Conservation (phyloP, 306 rosid genomes). For the Pyrus pyrifolia region DNA sequence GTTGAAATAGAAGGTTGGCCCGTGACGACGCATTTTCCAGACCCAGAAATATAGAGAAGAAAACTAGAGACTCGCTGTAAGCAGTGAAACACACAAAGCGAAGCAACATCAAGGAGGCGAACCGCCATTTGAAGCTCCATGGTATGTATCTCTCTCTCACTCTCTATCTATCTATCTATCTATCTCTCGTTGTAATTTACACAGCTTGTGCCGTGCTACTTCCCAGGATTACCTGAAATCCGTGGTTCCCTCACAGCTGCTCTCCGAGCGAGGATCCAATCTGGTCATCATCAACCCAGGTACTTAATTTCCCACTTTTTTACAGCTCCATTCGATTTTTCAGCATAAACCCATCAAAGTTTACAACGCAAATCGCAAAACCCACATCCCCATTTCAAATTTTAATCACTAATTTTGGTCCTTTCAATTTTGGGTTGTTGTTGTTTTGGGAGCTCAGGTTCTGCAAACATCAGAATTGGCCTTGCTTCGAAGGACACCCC, state of each 20-base stretch:
- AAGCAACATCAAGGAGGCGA: background rate
- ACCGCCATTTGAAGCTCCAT: background rate
- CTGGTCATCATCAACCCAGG: constrained; percentile 90
- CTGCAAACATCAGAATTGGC: constrained; percentile 80
- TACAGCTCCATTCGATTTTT: background rate
- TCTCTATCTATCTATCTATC: background rate
- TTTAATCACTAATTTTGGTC: constrained; percentile 8
- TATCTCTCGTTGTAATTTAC: no score
- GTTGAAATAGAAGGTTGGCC: background rate
- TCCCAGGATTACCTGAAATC: constrained; percentile 87
- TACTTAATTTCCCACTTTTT: background rate
- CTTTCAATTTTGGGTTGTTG: background rate
- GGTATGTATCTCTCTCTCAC: constrained; percentile 2
- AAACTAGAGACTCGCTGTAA: background rate
- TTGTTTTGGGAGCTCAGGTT: constrained; percentile 38
- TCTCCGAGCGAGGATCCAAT: constrained; percentile 87
- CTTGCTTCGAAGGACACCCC: constrained; percentile 84
- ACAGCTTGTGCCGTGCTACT: background rate
- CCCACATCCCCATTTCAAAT: background rate
- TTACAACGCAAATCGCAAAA: background rate
- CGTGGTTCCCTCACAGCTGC: constrained; percentile 81
- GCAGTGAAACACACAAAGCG: background rate
- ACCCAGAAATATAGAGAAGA: background rate
- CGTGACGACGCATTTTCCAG: no score
- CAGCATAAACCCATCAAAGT: background rate